A percentile compares a stretch with the other conserved stretches of the same genome.
These are phyloP conservation scores for Mucor piriformis DNA, from an alignment of 371 early-diverging fungal genomes.

Conservation along the genomic window DNA sequence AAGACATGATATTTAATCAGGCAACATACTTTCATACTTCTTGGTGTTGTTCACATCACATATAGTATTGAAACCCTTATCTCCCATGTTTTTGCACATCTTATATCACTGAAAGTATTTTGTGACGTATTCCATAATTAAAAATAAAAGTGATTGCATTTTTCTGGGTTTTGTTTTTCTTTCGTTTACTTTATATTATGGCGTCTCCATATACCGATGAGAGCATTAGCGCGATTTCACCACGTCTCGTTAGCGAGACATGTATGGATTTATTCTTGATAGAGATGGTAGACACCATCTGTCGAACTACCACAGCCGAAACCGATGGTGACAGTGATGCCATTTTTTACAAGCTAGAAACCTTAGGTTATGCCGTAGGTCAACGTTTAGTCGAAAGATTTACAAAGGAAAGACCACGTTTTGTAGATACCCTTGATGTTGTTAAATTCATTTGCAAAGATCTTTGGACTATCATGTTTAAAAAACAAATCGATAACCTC, in stretches of 20 bases:
- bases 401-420: constrained; percentile 80
- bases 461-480: constrained; percentile 91
- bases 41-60: too few species aligned
- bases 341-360: constrained; percentile 84
- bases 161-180: neutral
- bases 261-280: constrained; percentile 77
- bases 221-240: neutral
- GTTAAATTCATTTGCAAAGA: constrained; percentile 98
- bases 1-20: too few species aligned
- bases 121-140: neutral
- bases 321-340: constrained; percentile 76
- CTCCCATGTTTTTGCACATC: too few species aligned
- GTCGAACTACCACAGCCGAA: constrained; percentile 60
- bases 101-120: neutral
- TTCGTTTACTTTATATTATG: neutral
- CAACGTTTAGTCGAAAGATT: constrained; percentile 85
- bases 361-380: constrained; percentile 89
- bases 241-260: constrained; percentile 60
- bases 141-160: neutral
- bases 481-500: constrained; percentile 95
- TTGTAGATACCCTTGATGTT: constrained; percentile 89
- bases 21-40: too few species aligned
- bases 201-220: constrained; percentile 2
- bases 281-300: constrained; percentile 79
- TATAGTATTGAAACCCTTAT: too few species aligned